Evolutionary conservation across 257 asterid species (phyloP).

Genomic region (Plantago elongata): DNA sequence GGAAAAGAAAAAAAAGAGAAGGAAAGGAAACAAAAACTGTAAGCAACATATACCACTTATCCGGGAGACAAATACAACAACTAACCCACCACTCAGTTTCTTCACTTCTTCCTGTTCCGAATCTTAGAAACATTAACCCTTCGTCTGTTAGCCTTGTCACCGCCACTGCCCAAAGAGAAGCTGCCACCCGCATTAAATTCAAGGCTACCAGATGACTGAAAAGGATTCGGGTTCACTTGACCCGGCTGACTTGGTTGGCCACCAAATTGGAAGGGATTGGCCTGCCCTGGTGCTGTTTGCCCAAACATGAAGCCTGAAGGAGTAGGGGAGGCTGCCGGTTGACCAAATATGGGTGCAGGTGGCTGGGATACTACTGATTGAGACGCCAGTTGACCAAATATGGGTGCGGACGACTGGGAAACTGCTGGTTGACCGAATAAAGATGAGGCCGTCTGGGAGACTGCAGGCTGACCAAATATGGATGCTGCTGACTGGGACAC

Average conservation of each 20-base stretch:
- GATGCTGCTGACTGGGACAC: background rate
- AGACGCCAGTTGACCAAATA: slow-evolving; percentile 42
- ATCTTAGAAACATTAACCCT: slow-evolving; percentile 37
- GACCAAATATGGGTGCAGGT: slow-evolving; percentile 36
- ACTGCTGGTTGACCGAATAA: slow-evolving; percentile 41
- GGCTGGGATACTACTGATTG: background rate
- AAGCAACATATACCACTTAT: too few species aligned
- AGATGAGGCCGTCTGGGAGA: slow-evolving; percentile 1
- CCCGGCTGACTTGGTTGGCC: slow-evolving; percentile 54
- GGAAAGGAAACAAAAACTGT: too few species aligned
- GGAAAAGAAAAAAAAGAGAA: background rate
- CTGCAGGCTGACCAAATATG: too few species aligned
- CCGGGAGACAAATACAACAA: slow-evolving; percentile 6
- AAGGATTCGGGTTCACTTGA: slow-evolving; percentile 36
- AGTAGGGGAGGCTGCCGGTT: slow-evolving; percentile 39
- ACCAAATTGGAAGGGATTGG: slow-evolving; percentile 48
- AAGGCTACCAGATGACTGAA: slow-evolving; percentile 49
- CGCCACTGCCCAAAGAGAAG: slow-evolving; percentile 77
- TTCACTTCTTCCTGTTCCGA: slow-evolving; percentile 47
- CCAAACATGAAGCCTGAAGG: slow-evolving; percentile 47
- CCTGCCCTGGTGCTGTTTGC: slow-evolving; percentile 32
- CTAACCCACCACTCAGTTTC: slow-evolving; percentile 1
- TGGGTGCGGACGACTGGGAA: slow-evolving; percentile 5
- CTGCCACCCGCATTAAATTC: slow-evolving; percentile 56
- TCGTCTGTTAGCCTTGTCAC: slow-evolving; percentile 55